Conservation (phyloP, 2,329 filamentous ascomycete species). For the Cordyceps cicadae region DNA sequence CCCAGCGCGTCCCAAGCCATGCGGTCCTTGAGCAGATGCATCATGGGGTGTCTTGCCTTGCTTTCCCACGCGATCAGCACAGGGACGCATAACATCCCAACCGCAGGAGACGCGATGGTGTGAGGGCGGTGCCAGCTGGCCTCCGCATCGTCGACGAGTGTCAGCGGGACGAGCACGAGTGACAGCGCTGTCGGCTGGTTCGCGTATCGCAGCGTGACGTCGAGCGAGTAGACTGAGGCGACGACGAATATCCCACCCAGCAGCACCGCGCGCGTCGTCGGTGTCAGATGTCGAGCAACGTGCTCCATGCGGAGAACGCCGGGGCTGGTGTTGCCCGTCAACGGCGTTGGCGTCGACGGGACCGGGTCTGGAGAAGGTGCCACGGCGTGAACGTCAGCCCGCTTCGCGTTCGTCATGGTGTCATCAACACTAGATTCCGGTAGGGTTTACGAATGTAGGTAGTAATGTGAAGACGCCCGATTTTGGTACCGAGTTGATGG, state of each 20-base stretch:
- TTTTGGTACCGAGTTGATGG: not conserved
- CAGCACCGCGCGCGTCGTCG: constrained; percentile 44
- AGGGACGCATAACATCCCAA: constrained; percentile 39
- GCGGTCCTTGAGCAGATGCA: constrained; percentile 52
- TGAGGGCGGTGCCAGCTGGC: constrained; percentile 30
- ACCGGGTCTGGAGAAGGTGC: not conserved
- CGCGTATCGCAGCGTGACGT: constrained; percentile 46
- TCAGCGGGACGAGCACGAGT: constrained; percentile 36
- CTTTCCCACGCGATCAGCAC: constrained; percentile 42
- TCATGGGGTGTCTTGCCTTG: constrained; percentile 41
- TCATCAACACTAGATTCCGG: not conserved
- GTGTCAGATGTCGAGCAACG: constrained; percentile 43
- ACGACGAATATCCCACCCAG: constrained; percentile 55
- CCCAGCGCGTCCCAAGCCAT: constrained; percentile 55
- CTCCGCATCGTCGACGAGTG: constrained; percentile 33
- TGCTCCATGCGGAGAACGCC: constrained; percentile 55
- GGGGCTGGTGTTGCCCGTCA: constrained; percentile 18
- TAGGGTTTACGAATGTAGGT: not conserved
- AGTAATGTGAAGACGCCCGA: not conserved
- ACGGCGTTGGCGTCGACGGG: not conserved
- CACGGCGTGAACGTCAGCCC: not conserved
- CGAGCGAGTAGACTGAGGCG: constrained; percentile 55
- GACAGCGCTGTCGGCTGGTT: constrained; percentile 45
- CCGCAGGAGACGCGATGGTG: constrained; percentile 35
- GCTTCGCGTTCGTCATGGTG: not conserved